Conservation (phyloP, 2,329 filamentous ascomycete genomes). For the Fusarium heterosporum region DNA sequence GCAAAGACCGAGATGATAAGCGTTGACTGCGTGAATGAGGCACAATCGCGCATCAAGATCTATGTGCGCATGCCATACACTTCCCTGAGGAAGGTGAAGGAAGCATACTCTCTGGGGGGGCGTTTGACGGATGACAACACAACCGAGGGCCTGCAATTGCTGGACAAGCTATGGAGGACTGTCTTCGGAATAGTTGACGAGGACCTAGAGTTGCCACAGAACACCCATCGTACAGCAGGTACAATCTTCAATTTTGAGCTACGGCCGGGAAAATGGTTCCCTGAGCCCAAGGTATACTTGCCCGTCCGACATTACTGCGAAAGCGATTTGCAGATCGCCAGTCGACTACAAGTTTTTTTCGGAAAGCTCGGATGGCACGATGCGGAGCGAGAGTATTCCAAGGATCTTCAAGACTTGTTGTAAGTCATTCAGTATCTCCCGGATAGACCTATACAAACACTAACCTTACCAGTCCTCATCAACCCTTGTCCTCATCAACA, state of each 20-base stretch:
- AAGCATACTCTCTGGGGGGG: not conserved
- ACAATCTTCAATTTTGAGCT: not conserved
- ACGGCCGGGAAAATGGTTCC: not conserved
- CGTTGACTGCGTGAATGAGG: not conserved
- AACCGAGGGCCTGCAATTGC: not conserved
- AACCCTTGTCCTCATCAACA: too few relatives aligned
- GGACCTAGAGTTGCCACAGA: not conserved
- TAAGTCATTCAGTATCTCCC: too few relatives aligned
- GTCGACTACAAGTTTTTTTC: too few relatives aligned
- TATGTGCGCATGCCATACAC: not conserved
- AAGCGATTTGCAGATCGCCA: not conserved
- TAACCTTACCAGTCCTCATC: too few relatives aligned
- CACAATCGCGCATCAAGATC: not conserved
- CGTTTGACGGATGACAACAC: not conserved
- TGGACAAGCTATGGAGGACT: not conserved
- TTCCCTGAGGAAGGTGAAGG: not conserved
- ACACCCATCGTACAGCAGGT: not conserved
- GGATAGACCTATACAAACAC: too few relatives aligned
- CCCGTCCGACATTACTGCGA: not conserved
- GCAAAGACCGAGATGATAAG: not conserved
- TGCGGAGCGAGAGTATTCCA: too few relatives aligned
- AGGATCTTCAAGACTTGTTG: too few relatives aligned
- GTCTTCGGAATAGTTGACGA: not conserved
- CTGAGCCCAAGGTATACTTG: not conserved
- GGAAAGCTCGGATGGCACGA: too few relatives aligned